These are phyloP conservation scores for Paramecium sonneborni DNA, from an alignment of 73 alveolate genomes.

Conservation along the genomic window DNA sequence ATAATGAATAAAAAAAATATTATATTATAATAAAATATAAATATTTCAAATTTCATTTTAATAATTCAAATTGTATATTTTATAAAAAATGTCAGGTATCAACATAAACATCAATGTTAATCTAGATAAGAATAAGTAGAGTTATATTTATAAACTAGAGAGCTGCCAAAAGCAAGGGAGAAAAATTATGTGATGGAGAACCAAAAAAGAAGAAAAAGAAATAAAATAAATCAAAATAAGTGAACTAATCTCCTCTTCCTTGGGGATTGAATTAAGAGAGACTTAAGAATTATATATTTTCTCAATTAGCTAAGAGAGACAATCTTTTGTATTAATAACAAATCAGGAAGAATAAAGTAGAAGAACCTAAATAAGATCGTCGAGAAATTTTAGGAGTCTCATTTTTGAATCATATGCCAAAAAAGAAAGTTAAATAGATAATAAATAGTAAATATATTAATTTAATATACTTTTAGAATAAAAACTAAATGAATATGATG, in stretches of 20 bases:
- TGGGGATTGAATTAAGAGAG: slow-evolving; percentile 58
- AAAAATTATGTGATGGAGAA: not conserved
- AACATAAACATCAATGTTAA: slow-evolving; percentile 37
- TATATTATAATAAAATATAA: not conserved
- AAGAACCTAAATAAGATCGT: slow-evolving; percentile 1
- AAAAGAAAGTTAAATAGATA: not conserved
- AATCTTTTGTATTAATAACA: not conserved
- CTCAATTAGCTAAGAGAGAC: not conserved
- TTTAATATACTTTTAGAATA: not conserved
- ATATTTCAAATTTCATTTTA: not conserved
- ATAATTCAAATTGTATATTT: not conserved
- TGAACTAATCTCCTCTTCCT: not conserved
- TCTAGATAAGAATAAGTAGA: slow-evolving; percentile 23
- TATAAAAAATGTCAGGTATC: slow-evolving; percentile 45
- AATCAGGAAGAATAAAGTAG: not conserved
- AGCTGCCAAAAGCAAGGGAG: slow-evolving; percentile 5
- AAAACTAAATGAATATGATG: not conserved
- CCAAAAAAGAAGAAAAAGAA: not conserved
- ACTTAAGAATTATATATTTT: not conserved
- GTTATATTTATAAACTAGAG: not conserved
- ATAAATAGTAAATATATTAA: not conserved
- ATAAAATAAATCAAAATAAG: not conserved
- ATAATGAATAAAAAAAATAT: not conserved
- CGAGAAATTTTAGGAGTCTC: slow-evolving; percentile 44
- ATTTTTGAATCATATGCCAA: slow-evolving; percentile 1